Conservation (phyloP, 2,329 filamentous ascomycete species). For the Aureobasidium sp. region DNA sequence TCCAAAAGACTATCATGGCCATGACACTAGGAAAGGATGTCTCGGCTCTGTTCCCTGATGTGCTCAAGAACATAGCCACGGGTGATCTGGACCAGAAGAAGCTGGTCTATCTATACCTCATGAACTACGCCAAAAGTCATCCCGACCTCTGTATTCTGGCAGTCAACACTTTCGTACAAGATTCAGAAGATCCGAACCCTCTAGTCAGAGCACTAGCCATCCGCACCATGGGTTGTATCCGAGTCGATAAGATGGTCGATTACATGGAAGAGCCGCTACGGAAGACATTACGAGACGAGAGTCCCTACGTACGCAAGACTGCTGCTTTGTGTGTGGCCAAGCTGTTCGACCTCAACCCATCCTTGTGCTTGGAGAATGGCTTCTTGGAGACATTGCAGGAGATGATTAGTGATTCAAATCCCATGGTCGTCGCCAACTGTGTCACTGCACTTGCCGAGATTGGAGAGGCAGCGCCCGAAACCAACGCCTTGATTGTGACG, state of each 20-base stretch:
- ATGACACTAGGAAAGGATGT: conserved; percentile 99
- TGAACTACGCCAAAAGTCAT: conserved; percentile 99
- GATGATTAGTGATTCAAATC: conserved; percentile 93
- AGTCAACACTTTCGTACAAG: conserved; percentile 98
- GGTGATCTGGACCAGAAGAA: conserved; percentile 96
- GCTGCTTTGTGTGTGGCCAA: conserved; percentile 97
- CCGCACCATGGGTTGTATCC: conserved; percentile 95
- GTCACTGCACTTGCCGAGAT: conserved; percentile 93
- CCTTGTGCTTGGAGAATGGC: conserved; percentile 91
- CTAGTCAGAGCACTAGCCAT: conserved; percentile 91
- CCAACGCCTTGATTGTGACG: conserved; percentile 74
- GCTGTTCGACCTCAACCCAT: conserved; percentile 87
- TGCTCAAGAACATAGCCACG: conserved; percentile 97
- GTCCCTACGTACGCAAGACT: conserved; percentile 96
- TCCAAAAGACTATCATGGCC: conserved; percentile 99
- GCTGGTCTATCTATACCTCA: conserved; percentile 95
- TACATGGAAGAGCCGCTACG: conserved; percentile 98
- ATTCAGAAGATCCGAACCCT: conserved; percentile 96
- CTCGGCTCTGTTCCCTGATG: conserved; percentile 91
- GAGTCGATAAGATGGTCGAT: conserved; percentile 98
- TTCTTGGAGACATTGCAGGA: conserved; percentile 92
- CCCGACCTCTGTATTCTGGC: conserved; percentile 97
- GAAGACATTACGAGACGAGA: conserved; percentile 94
- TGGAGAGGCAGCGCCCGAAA: conserved; percentile 80
- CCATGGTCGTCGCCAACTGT: conserved; percentile 98